Conservation (phyloP, 352 stramenopile species). For the Pythium pectinolyticum region DNA sequence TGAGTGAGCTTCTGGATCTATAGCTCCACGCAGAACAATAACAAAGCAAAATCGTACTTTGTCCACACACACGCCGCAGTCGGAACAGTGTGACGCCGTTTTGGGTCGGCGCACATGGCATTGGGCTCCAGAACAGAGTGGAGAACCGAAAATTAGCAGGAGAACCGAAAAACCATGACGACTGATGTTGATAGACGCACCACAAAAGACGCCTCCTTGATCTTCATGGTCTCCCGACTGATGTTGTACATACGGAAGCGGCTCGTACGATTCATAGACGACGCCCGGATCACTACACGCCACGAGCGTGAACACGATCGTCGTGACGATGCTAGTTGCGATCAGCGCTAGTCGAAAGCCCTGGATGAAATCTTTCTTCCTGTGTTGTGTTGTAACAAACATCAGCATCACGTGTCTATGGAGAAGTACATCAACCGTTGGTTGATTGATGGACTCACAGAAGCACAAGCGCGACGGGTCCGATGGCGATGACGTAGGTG, state of each 20-base stretch:
- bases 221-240: constrained; percentile 37
- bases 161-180: neutral
- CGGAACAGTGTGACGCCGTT: constrained; percentile 75
- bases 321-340: constrained; percentile 55
- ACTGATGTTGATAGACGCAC: constrained; percentile 30
- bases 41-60: constrained; percentile 35
- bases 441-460: constrained; percentile 22
- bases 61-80: constrained; percentile 73
- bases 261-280: constrained; percentile 51
- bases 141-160: constrained; percentile 2
- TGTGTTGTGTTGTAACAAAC: constrained; percentile 5
- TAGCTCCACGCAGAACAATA: too few relatives aligned
- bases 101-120: constrained; percentile 71
- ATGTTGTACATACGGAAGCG: constrained; percentile 24
- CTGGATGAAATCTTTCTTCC: constrained; percentile 36
- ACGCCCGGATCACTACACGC: constrained; percentile 77
- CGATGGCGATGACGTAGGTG: constrained; percentile 69
- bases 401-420: too few relatives aligned
- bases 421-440: too few relatives aligned
- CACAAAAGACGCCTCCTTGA: constrained; percentile 64
- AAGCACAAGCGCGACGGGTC: constrained; percentile 54
- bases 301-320: constrained; percentile 70
- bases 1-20: too few relatives aligned
- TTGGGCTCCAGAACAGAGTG: constrained; percentile 42
- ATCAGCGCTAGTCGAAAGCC: constrained; percentile 51